Base-by-base conservation (phyloP, 495 filamentous ascomycete genomes). In the Apiosordaria backusii region DNA sequence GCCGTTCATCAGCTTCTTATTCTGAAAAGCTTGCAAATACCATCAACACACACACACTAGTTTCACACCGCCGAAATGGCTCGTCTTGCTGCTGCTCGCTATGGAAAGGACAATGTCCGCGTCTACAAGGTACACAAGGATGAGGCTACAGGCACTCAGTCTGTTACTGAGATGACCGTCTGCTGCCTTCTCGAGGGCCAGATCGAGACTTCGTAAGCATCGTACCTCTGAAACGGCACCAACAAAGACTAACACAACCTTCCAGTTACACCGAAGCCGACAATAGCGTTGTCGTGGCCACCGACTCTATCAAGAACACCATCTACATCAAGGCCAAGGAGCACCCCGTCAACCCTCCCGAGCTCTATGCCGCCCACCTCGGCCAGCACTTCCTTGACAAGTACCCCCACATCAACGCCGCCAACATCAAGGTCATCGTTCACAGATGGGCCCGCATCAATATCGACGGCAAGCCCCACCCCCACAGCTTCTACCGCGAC, bases 101-200 rank as follows among this genome's bases (percentile, higher is more conserved):
- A 96, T 78, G 92, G 92, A 82, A 96, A 96, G 87, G 94, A 97
- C 85, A 98, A 99, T 83, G 89, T 99, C 83, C 92, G 95, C 74
- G 88, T 99, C 67, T 93, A 89, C 85, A 98, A 99, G 80, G 92
- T 97, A 72, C 84, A 95, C 70, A 84, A 86, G 64, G 87, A 97
- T 75, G 85, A 86, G 73, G 81, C 86, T 72, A 89, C 90, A 15
- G 87, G 88, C 29, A 81, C 84, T 3, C 95, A 99, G 77, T 88
- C 88, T 7, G 92, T 97, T 57, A 89, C 90, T 52, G 95, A 99
- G 77, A 96, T 96, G 91, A 97, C 93, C 55, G 91, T 99, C 63
- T 90, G 91, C 77, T 89, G 90, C 57, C 81, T 97, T 19, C 83
- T 99, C 4, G 91, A 97, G 80, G 95, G 95, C 61, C 89, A 91